Base-by-base conservation (phyloP, 1,284 basidiomycete genomes). In the Cerioporus squamosus region DNA sequence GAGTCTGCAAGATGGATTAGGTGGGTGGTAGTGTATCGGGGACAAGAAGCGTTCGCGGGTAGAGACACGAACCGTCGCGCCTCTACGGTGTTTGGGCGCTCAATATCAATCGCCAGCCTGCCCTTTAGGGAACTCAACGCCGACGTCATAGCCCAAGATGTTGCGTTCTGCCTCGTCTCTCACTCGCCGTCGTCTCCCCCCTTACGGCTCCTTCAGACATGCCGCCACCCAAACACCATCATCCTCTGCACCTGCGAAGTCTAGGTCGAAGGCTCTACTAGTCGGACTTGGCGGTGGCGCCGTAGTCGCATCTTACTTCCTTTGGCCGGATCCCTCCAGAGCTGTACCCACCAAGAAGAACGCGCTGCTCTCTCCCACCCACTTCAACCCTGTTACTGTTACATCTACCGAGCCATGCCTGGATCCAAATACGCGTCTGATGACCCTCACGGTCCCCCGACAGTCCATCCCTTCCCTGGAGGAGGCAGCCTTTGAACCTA, bases 361-460 rank as follows among this genome's bases (percentile, higher is more conserved):
- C 53, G 62, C 65, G 2, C 75, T 80, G 5, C 74, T 91, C 3
- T 83, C 83, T 3, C 80, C 85, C 1, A 74, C 76, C 8, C 80
- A 86, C 60, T 94, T 93, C 69, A 87, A 84, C 0, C 81, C 83
- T 17, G 79, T 85, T 9, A 84, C 79, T 17, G 74, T 94, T n/a
- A 72, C 79, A 24, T 77, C 81, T 0, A 84, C 78, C 45, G 77
- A 82, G 60, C 68, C 72, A 42, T 79, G 81, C 48, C 44, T 53
- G 81, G 84, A 10, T 73, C 81, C 43, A 10, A 65, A 67, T 46
- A 70, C 68, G 14, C 67, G 70, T 17, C 72, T 94, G 5, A 74
- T 94, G 24, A 84, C 83, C 10, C 71, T 94, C 44, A 73, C 77
- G 3, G 69, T 91, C 3, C 83, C 88, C 2, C 74, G 74, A 0